Conservation (phyloP, 2,329 filamentous ascomycete species). For the Dryadomyces sulphureus region DNA sequence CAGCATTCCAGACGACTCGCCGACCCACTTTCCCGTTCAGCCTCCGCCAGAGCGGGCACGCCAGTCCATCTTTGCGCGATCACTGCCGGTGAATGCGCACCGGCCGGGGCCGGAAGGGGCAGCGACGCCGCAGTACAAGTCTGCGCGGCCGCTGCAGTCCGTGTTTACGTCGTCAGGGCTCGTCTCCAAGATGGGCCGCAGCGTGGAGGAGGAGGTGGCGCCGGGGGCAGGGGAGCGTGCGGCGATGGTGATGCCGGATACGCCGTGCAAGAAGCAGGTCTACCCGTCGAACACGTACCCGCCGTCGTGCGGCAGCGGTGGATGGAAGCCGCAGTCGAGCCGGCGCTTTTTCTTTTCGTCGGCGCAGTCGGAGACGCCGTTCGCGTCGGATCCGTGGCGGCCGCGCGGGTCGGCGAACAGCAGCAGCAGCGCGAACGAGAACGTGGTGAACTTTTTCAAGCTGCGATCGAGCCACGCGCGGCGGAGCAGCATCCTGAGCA, state of each 20-base stretch:
- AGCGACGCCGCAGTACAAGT: conserved; percentile 66
- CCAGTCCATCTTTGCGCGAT: conserved; percentile 52
- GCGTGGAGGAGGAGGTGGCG: conserved; percentile 52
- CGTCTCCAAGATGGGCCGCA: conserved; percentile 85
- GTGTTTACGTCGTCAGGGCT: conserved; percentile 91
- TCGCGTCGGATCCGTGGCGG: conserved; percentile 39
- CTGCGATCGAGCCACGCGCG: conserved; percentile 31
- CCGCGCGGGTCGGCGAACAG: conserved; percentile 21
- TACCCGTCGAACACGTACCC: conserved; percentile 55
- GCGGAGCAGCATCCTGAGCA: conserved; percentile 60
- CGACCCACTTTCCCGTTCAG: conserved; percentile 43
- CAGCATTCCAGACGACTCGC: conserved; percentile 60
- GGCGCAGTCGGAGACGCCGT: conserved; percentile 60
- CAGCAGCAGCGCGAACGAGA: conserved; percentile 7
- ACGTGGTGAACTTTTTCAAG: conserved; percentile 50
- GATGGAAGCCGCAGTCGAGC: conserved; percentile 41
- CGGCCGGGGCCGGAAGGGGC: conserved; percentile 30
- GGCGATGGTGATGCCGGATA: conserved; percentile 72
- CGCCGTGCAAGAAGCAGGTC: conserved; percentile 79
- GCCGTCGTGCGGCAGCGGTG: conserved; percentile 42
- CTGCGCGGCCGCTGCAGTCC: conserved; percentile 59
- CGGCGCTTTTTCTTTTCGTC: conserved; percentile 49
- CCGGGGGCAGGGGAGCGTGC: conserved; percentile 29
- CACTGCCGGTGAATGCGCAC: conserved; percentile 52
- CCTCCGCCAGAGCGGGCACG: conserved; percentile 32